These are phyloP conservation scores for Leptographium lundbergii DNA, from an alignment of 2,329 filamentous ascomycete genomes.

Conservation along the genomic window DNA sequence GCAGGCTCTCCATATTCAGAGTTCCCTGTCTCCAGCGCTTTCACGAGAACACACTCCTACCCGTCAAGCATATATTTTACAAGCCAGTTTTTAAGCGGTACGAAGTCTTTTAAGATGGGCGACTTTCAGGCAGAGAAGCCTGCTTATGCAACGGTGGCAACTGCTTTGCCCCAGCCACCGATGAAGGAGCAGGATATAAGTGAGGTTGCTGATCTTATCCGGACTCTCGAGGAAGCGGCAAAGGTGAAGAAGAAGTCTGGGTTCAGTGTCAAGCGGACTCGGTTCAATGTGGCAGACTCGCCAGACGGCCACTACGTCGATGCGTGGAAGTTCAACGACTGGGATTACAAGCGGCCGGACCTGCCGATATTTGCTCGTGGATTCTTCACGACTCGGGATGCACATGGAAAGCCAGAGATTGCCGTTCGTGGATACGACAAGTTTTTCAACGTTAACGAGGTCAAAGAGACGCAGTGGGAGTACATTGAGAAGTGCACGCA, in stretches of 20 bases:
- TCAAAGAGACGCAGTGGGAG: constrained; percentile 67
- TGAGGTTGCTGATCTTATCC: constrained; percentile 53
- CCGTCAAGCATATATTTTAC: neutral
- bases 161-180: constrained; percentile 31
- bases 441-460: constrained; percentile 91
- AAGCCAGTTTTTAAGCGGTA: neutral
- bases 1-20: neutral
- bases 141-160: neutral
- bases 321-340: constrained; percentile 89
- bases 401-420: constrained; percentile 59
- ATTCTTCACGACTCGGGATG: constrained; percentile 68
- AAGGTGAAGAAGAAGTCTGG: constrained; percentile 43
- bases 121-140: neutral
- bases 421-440: constrained; percentile 90
- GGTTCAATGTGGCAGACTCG: constrained; percentile 54
- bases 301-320: constrained; percentile 57
- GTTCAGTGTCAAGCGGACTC: constrained; percentile 70
- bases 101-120: neutral
- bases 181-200: constrained; percentile 57
- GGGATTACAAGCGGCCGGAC: constrained; percentile 82
- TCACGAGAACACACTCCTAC: neutral
- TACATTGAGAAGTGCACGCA: constrained; percentile 64
- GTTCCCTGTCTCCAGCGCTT: neutral
- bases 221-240: constrained; percentile 43
- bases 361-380: constrained; percentile 89